Evolutionary conservation across 2,329 filamentous ascomycete genomes (phyloP), one percentile per base, ranked within the genome.

Genomic region (Beauveria sp.): DNA sequence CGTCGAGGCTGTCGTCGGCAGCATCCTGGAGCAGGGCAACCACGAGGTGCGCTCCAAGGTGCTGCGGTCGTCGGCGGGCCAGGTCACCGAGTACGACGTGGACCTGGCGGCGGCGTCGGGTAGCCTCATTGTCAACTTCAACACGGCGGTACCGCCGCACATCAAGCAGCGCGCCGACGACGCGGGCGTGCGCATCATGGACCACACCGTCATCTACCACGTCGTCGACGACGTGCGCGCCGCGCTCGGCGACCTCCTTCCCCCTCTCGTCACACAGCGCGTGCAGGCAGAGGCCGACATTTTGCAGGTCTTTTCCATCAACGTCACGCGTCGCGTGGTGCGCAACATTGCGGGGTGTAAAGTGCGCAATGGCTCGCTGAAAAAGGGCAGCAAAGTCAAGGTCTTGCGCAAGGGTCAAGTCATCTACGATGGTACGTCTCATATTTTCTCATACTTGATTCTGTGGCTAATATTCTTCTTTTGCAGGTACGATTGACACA

Each of bases 201-300:
- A 96, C 66, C 88, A 95, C 72, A 96, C 88, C 66, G 86, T 96
- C 72, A 96, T 96, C 72, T 95, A 96, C 73, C 85, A 88, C 63
- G 79, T 93, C 3, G 79, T 87, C 2, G 90, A 95, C 70, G 87
- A 90, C 58, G 85, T 91, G 56, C 87, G 84, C 71, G 81, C 77
- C 1, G 80, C 83, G 52, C 74, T 99, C 62, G 87, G 86, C 54
- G 85, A 87, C 65, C 81, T 87, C 64, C 79, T 99, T 20, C 77
- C 88, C 7, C 86, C 88, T 8, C 78, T 80, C 1, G 74, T 95
- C 40, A 84, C 81, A 5, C 83, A 84, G 63, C 86, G 85, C 61
- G 91, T 97, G 8, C 79, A 88, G 0, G 95, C 93, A 63, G 95
- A 99, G 76, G 93, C 93, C 0, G 92, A 97, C 67, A 82, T 99